Base-by-base conservation (phyloP, 768 basidiomycete genomes). In the Mycena galericulata region DNA sequence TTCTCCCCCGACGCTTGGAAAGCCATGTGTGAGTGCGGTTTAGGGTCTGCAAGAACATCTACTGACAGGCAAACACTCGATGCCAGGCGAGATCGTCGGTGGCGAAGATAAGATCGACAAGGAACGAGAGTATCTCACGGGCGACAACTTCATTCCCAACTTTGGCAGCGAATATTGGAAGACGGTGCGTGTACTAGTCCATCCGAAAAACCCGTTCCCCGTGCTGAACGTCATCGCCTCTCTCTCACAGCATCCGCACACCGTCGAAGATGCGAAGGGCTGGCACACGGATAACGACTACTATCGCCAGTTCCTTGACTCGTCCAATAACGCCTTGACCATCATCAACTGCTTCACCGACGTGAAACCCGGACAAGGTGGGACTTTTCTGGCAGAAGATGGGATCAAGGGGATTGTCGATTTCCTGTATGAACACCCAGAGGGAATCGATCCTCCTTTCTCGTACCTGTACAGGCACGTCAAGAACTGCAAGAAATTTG, bases 281-380 rank as follows among this genome's bases (percentile, higher is more conserved):
- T 66, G 65, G 65, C 65, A 66, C 65, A 66, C 65, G 15, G 65
- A 66, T 43, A 66, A 59, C 49, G 65, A 66, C 65, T 66, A 66
- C 65, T 66, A 66, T 53, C 65, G 65, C 47, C 65, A 66, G 65
- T 66, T 66, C 56, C 65, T 66, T 9, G 65, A 66, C 65, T 66
- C 65, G 30, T 41, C 57, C 40, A 66, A 49, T 27, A 59, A 66
- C 50, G 57, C 65, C 47, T 53, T 66, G 56, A 66, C 57, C 47
- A 66, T 66, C 40, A 66, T 66, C 56, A 66, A 66, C 57, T 66
- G 65, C 57, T 66, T 66, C 46, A 66, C 65, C 18, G 65, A 66
- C 57, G 57, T 66, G 38, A 66, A 66, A 59, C 57, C 47, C 29
- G 65, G 65, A 49, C 65, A 66, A 51, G 65, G 65, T 45, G 65